Conservation (phyloP, 1,284 basidiomycete species). For the Ceratobasidium sp. region DNA sequence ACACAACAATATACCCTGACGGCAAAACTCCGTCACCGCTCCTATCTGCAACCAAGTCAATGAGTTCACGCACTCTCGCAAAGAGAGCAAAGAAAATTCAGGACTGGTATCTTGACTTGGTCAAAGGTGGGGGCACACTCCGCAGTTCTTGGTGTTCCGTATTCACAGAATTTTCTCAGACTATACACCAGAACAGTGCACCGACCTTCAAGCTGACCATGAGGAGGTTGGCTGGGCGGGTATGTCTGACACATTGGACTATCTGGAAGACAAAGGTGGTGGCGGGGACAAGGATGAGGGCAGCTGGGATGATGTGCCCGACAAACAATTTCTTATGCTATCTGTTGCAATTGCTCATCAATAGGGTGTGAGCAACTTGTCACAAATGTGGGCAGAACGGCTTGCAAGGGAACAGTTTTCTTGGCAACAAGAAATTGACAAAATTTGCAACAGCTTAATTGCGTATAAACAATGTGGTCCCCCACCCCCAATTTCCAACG, state of each 20-base stretch:
- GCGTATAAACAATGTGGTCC: background rate
- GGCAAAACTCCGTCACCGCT: background rate
- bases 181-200: too few species aligned
- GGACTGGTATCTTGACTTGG: too few species aligned
- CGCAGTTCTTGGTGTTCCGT: too few species aligned
- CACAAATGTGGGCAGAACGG: slow-evolving; percentile 12
- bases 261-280: background rate
- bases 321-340: background rate
- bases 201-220: background rate
- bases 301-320: background rate
- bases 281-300: background rate
- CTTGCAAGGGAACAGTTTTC: slow-evolving; percentile 7
- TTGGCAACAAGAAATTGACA: background rate
- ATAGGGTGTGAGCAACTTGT: background rate
- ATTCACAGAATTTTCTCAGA: too few species aligned
- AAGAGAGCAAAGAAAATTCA: too few species aligned
- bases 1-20: background rate
- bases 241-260: background rate
- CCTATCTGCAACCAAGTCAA: too few species aligned
- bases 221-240: background rate
- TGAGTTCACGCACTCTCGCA: too few species aligned
- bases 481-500: background rate
- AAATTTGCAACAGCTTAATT: background rate
- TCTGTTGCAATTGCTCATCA: background rate
- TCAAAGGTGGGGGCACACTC: too few species aligned